These are phyloP conservation scores for Yamadazyma paraphyllophila DNA, from an alignment of 805 yeast genomes.

Conservation along the genomic window DNA sequence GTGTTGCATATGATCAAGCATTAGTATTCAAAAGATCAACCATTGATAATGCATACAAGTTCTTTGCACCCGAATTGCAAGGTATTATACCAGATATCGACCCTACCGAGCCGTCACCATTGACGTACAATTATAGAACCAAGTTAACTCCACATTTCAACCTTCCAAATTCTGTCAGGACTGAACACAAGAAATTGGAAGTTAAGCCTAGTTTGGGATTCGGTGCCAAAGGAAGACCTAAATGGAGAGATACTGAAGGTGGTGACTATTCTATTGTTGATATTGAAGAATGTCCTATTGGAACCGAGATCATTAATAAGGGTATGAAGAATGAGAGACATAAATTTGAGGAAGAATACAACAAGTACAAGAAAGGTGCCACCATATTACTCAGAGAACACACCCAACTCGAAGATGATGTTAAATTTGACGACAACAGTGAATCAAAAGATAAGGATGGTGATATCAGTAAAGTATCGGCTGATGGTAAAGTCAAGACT, in stretches of 20 bases:
- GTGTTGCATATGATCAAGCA: slow-evolving; percentile 70
- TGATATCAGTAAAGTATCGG: slow-evolving; percentile 12
- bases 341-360: slow-evolving; percentile 47
- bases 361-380: slow-evolving; percentile 69
- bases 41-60: slow-evolving; percentile 76
- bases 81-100: slow-evolving; percentile 58
- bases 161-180: slow-evolving; percentile 50
- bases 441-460: slow-evolving; percentile 39
- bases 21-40: slow-evolving; percentile 69
- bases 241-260: slow-evolving; percentile 58
- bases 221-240: slow-evolving; percentile 78
- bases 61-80: slow-evolving; percentile 60
- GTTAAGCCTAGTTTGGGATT: slow-evolving; percentile 79
- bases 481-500: slow-evolving; percentile 47
- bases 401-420: slow-evolving; percentile 43
- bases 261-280: slow-evolving; percentile 72
- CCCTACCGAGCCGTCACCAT: slow-evolving; percentile 73
- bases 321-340: slow-evolving; percentile 72
- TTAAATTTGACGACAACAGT: slow-evolving; percentile 19
- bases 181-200: slow-evolving; percentile 26
- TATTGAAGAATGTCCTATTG: slow-evolving; percentile 91
- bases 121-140: slow-evolving; percentile 76
- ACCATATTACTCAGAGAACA: slow-evolving; percentile 83
- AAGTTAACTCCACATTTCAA: slow-evolving; percentile 96
- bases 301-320: slow-evolving; percentile 71